A percentile compares a stretch with the other conserved stretches of the same genome.
These are phyloP conservation scores for Conringia planisiliqua DNA, from an alignment of 345 rosid genomes.

Conservation along the genomic window DNA sequence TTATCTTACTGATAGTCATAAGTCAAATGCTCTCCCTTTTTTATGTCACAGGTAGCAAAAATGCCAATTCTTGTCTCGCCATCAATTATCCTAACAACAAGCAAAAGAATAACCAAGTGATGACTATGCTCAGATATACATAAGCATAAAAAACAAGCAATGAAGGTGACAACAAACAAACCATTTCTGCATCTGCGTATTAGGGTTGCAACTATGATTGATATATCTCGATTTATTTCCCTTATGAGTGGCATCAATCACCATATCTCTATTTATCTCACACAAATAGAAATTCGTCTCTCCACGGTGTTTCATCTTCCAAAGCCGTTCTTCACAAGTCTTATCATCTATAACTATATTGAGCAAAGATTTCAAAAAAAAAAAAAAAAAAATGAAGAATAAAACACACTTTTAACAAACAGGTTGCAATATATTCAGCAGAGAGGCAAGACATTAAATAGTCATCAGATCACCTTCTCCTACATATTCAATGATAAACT, in stretches of 20 bases:
- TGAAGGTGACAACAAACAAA: conserved; percentile 22
- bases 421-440: not conserved
- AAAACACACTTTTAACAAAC: not conserved
- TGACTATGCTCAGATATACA: not conserved
- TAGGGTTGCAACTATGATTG: conserved; percentile 94
- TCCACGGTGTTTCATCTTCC: conserved; percentile 93
- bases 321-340: conserved; percentile 98
- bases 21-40: conserved; percentile 90
- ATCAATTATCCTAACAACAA: conserved; percentile 70
- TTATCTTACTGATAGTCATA: conserved; percentile 91
- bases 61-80: conserved; percentile 99
- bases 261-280: conserved; percentile 97
- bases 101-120: not conserved
- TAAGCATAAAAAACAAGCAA: not conserved
- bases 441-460: conserved; percentile 9
- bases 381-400: not conserved
- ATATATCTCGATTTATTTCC: conserved; percentile 98
- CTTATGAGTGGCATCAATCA: conserved; percentile 95
- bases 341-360: conserved; percentile 91
- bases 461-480: conserved; percentile 71
- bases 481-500: conserved; percentile 93
- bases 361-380: not conserved
- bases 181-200: conserved; percentile 99
- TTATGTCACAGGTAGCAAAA: conserved; percentile 77
- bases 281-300: conserved; percentile 95